Evolutionary conservation across 139 green algal genomes (phyloP), one percentile per base, ranked within the genome.

Genomic region (Zygnema cylindricum): DNA sequence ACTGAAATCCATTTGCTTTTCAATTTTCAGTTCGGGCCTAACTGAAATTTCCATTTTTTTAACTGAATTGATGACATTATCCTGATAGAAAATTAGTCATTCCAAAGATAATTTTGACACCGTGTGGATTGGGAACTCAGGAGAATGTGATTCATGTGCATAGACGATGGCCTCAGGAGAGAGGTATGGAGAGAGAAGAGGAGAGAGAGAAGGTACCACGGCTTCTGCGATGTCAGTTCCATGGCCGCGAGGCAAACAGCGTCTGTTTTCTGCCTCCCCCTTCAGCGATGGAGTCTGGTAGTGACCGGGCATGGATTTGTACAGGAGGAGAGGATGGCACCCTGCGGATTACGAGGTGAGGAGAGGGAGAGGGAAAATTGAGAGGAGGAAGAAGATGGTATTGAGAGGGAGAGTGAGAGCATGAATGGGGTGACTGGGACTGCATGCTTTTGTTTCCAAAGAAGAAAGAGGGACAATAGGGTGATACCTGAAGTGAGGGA

Each of bases 171-270:
- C 36, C 71, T 3, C 7, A 63, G 49, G 16, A 16, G 49, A 63
- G 49, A 63, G 21, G 71, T 7, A 23, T 11, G 71, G 36, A 79
- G 71, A 41, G 36, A n/a, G 71, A 43, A 7, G 16, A 79, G 71
- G 71, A n/a, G 71, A 16, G 71, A 79, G 71, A 43, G 71, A 16
- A 79, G 36, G 16, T 7, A 11, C 71, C 7, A 79, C 3, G 71
- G 11, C 41, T 49, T 1, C 82, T 88, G 7, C 40, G 49, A 73
- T 49, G 35, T 71, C 79, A 83, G 36, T 88, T 86, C 40, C 82
- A 88, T 63, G 82, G 82, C 32, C 69, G 71, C 25, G 82, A 88
- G 35, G 0, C 86, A 38, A 55, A 88, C 71, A 84, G 57, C 1
- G 69, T 84, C 69, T 25, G 35, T 38, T 83, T 88, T 63, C 1